These are phyloP conservation scores for Podosphaera fusca DNA, from an alignment of 2,329 filamentous ascomycete species.

Conservation along the genomic window DNA sequence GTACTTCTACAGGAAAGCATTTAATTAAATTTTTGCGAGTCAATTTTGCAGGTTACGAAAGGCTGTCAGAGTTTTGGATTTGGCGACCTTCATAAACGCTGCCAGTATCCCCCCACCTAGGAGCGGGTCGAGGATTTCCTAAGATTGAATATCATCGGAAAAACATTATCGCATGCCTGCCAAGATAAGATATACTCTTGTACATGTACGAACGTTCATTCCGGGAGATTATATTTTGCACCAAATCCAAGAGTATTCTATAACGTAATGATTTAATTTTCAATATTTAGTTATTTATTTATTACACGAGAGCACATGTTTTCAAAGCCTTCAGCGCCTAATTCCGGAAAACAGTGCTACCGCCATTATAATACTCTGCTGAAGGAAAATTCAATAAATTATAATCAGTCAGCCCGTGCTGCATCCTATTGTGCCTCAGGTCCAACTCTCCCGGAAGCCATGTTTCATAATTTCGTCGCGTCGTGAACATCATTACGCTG, in stretches of 20 bases:
- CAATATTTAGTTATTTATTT: neutral
- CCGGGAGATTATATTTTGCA: too few relatives aligned
- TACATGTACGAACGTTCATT: too few relatives aligned
- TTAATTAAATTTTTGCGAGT: neutral
- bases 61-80: neutral
- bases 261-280: neutral
- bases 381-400: neutral
- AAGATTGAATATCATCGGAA: neutral
- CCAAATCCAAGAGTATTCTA: too few relatives aligned
- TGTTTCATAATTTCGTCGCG: constrained; percentile 13
- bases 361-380: neutral
- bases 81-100: neutral
- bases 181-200: neutral
- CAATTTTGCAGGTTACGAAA: neutral
- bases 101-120: too few relatives aligned
- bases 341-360: neutral
- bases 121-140: neutral
- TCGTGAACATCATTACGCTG: constrained; percentile 13
- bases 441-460: neutral
- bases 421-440: neutral
- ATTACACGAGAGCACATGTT: neutral
- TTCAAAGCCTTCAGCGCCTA: neutral
- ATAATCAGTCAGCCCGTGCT: neutral
- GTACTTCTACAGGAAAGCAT: neutral
- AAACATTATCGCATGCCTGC: neutral